phyloP scores from a whole-genome alignment of 495 filamentous ascomycete species.

The Penicillium subrubescens region DNA sequence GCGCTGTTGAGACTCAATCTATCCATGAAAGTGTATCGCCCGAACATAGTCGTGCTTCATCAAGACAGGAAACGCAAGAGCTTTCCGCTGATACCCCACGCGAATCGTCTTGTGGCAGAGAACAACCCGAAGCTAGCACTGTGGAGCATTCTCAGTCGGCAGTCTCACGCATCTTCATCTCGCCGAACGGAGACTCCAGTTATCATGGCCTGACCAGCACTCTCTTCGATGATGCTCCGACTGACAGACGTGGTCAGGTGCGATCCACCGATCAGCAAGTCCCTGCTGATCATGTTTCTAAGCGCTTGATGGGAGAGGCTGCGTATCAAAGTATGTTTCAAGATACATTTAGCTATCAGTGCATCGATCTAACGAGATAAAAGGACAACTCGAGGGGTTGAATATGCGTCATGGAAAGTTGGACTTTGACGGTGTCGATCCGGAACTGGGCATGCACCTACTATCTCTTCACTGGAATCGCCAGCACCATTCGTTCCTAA shows the following conservation, averaged over 20 bases:
- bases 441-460: constrained; percentile 43
- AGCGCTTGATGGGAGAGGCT: constrained; percentile 29
- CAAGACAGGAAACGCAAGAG: neutral
- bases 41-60: neutral
- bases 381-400: constrained; percentile 33
- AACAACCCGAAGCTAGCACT: neutral
- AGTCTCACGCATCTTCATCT: constrained; percentile 27
- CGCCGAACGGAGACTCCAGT: constrained; percentile 30
- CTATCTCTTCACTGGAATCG: constrained; percentile 44
- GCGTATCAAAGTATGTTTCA: constrained; percentile 32
- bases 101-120: neutral
- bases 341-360: neutral
- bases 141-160: constrained; percentile 16
- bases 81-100: neutral
- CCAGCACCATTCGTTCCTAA: constrained; percentile 35
- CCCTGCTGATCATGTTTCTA: constrained; percentile 21
- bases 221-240: constrained; percentile 32
- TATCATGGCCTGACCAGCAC: constrained; percentile 39
- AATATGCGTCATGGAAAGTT: constrained; percentile 31
- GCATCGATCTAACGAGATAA: neutral
- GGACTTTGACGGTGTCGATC: constrained; percentile 48
- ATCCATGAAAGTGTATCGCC: neutral
- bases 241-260: constrained; percentile 11
- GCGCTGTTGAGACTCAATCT: neutral
- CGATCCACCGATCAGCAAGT: constrained; percentile 10